A percentile compares a stretch with the other conserved stretches of the same genome.
These are phyloP conservation scores for cucumber (Cucumis sativus) DNA, from an alignment of 306 rosid species.

Conservation along the genomic window DNA sequence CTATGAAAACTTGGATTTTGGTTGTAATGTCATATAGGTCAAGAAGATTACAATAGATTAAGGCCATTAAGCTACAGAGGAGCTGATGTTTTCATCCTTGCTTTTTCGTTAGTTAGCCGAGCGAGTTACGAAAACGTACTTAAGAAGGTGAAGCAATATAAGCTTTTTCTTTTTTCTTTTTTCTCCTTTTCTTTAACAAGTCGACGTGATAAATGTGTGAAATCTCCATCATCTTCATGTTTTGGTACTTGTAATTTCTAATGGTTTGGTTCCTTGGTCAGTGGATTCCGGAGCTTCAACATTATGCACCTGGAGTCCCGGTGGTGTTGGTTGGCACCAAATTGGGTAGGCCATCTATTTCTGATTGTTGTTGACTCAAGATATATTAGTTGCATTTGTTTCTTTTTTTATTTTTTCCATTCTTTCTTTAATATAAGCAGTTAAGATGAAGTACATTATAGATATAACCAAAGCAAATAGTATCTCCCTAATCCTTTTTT, in stretches of 20 bases:
- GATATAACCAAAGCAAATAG: background rate
- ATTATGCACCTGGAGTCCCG: constrained; percentile 70
- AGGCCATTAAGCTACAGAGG: constrained; percentile 97
- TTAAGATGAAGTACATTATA: background rate
- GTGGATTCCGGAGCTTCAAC: constrained; percentile 97
- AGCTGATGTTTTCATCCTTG: constrained; percentile 79
- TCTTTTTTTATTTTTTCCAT: background rate
- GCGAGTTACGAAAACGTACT: constrained; percentile 78
- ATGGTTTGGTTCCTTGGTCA: constrained; percentile 17
- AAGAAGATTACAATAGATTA: constrained; percentile 82
- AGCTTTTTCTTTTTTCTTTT: background rate
- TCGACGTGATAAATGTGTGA: background rate
- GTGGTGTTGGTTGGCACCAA: constrained; percentile 77
- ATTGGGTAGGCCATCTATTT: constrained; percentile 38
- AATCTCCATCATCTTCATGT: background rate
- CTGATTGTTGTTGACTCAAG: background rate
- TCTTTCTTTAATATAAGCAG: background rate
- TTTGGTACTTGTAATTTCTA: background rate
- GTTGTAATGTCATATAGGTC: constrained; percentile 28
- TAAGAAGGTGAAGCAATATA: constrained; percentile 44
- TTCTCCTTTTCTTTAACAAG: background rate
- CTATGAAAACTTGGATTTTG: background rate
- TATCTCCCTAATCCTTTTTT: background rate
- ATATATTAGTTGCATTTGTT: background rate
- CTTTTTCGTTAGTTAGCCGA: constrained; percentile 75